Base-by-base conservation (phyloP, 2,329 filamentous ascomycete species). In the Aspergillus sp. region DNA sequence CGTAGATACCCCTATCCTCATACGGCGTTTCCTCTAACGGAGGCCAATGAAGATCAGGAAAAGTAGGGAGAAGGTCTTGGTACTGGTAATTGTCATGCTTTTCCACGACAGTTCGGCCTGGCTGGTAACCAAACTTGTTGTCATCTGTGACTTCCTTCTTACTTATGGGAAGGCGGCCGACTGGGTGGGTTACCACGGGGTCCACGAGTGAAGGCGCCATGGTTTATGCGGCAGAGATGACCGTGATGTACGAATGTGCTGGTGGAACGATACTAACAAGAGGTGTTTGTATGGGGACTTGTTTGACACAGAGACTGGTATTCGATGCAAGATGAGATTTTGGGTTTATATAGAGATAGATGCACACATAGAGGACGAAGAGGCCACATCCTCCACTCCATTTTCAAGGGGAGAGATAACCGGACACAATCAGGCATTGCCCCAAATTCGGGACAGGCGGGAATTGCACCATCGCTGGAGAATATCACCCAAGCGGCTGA, bases 21-120 rank as follows among this genome's bases (percentile, higher is more conserved):
- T 86, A 84, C 0, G 79, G 76, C 0, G 81, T 72, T 41, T 83
- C 77, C 30, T 74, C 74, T 36, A 86, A 70, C 1, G 80, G 75
- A 1, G 77, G 75, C 83, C 83, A 86, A 17, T 80, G 75, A 59
- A 85, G 64, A 21, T 84, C 75, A 3, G 84, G 83, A 63, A 86
- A 86, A 8, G 70, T 75, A 17, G 83, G 83, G 7, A 78, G 76
- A 7, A 86, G 76, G 54, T 85, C 77, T 36, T 85, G 80, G 61
- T 83, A 77, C 44, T 81, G 76, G 66, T 86, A 85, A 57, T 78
- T 71, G 13, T 80, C 76, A 60, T 84, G 78, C 19, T 75, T 65
- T 62, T 82, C 71, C 32, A 82, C 72, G 23, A 64, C 56, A 8
- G 80, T 81, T 10, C 79, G 77, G 42, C 83, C 83, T 7, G 83